phyloP scores from a whole-genome alignment of 257 asterid genomes.

The Capsicum rhomboideum region DNA sequence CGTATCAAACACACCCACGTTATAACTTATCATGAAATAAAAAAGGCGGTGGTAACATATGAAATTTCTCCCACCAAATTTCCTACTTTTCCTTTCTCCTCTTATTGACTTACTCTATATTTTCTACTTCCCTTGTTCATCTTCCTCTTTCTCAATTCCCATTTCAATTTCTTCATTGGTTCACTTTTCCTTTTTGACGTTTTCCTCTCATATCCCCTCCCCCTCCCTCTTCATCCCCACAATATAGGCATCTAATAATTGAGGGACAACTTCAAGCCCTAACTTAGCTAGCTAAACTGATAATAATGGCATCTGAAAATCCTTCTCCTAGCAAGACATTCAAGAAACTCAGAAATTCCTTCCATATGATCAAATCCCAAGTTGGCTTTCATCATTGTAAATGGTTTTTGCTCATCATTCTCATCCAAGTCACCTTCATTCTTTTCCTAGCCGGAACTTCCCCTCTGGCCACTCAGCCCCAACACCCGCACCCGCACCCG shows the following conservation, averaged over 20 bases:
- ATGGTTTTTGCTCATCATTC: constrained; percentile 1
- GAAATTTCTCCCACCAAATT: background rate
- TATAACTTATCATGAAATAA: background rate
- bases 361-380: constrained; percentile 9
- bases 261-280: background rate
- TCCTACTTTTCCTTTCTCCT: background rate
- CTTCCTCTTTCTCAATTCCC: background rate
- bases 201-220: too few species aligned
- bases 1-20: too few species aligned
- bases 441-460: constrained; percentile 16
- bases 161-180: background rate
- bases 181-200: background rate
- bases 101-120: background rate
- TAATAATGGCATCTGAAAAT: background rate
- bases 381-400: constrained; percentile 7
- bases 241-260: background rate
- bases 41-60: background rate
- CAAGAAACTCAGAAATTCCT: constrained; percentile 4
- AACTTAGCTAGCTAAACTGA: background rate
- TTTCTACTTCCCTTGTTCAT: background rate
- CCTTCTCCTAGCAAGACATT: constrained; percentile 3
- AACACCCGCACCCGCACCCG: background rate
- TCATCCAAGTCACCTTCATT: constrained; percentile 7
- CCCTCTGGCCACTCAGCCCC: constrained; percentile 8
- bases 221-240: too few species aligned